Evolutionary conservation across 2,329 filamentous ascomycete genomes (phyloP).

Genomic region (Trichoderma oligosporum): DNA sequence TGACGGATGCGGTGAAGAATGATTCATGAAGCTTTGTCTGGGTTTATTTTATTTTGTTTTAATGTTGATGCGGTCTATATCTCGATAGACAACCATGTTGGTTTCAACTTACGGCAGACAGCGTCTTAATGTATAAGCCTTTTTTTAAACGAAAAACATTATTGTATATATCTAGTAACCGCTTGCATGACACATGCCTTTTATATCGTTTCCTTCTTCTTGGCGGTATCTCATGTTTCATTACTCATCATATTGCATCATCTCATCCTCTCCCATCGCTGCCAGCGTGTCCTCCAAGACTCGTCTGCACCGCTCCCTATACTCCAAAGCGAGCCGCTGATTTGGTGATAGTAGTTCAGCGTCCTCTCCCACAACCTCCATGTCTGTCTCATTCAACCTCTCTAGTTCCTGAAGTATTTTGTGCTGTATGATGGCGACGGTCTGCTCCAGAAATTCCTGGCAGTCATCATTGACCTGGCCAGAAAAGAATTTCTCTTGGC

Average conservation of each 20-base stretch:
- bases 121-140: neutral
- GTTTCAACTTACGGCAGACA: neutral
- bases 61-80: neutral
- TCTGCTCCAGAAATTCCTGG: slow-evolving; percentile 32
- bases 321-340: slow-evolving; percentile 47
- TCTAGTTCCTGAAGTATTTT: slow-evolving; percentile 44
- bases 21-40: neutral
- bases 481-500: slow-evolving; percentile 30
- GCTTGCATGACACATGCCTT: neutral
- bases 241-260: slow-evolving; percentile 23
- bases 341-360: slow-evolving; percentile 39
- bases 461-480: slow-evolving; percentile 31
- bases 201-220: neutral
- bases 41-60: neutral
- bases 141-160: slow-evolving; percentile 5
- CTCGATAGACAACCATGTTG: too few relatives aligned
- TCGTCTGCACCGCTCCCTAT: slow-evolving; percentile 45
- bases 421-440: slow-evolving; percentile 41
- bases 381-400: slow-evolving; percentile 45
- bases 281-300: slow-evolving; percentile 47
- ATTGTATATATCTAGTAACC: neutral
- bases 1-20: neutral
- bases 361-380: slow-evolving; percentile 40
- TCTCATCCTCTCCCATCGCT: slow-evolving; percentile 34
- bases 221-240: neutral